A percentile compares a stretch with the other conserved stretches of the same genome.
Evolutionary conservation across 352 stramenopile species (phyloP).

Genomic region (Globisporangium spinosum): DNA sequence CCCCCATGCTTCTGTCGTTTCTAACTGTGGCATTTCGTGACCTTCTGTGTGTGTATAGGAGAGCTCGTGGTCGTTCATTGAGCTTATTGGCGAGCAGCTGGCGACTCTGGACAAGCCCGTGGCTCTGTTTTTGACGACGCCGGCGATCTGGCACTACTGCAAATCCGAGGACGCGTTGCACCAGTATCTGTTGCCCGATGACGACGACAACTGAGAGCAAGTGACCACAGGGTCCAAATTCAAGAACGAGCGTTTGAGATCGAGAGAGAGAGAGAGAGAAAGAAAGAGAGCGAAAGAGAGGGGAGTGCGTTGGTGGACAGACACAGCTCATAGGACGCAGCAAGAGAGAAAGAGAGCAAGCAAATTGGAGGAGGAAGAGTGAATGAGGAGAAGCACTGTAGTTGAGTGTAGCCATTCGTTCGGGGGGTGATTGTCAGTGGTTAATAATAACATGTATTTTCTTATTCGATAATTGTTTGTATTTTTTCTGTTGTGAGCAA

Average conservation of each 20-base stretch:
- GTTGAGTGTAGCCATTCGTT: background rate
- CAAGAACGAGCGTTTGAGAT: background rate
- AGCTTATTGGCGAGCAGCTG: conserved; percentile 73
- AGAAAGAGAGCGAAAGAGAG: no score
- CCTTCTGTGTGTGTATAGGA: conserved; percentile 35
- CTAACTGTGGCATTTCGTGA: background rate
- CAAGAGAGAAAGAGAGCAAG: background rate
- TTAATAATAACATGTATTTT: conserved; percentile 10
- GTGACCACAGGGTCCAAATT: background rate
- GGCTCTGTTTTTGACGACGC: conserved; percentile 60
- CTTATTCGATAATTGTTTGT: background rate
- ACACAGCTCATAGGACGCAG: background rate
- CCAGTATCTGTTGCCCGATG: conserved; percentile 72
- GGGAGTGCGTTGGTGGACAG: background rate
- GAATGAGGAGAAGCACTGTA: background rate
- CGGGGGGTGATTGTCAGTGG: background rate
- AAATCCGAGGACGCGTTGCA: conserved; percentile 74
- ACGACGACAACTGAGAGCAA: conserved; percentile 43
- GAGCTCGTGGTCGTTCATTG: conserved; percentile 76
- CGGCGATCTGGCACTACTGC: conserved; percentile 83
- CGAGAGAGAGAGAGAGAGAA: background rate
- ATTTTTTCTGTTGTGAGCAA: background rate
- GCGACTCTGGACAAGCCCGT: conserved; percentile 59
- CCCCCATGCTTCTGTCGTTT: background rate
- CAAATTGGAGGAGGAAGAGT: background rate